phyloP scores from a whole-genome alignment of 2,329 filamentous ascomycete genomes.

The Alternaria dauci region DNA sequence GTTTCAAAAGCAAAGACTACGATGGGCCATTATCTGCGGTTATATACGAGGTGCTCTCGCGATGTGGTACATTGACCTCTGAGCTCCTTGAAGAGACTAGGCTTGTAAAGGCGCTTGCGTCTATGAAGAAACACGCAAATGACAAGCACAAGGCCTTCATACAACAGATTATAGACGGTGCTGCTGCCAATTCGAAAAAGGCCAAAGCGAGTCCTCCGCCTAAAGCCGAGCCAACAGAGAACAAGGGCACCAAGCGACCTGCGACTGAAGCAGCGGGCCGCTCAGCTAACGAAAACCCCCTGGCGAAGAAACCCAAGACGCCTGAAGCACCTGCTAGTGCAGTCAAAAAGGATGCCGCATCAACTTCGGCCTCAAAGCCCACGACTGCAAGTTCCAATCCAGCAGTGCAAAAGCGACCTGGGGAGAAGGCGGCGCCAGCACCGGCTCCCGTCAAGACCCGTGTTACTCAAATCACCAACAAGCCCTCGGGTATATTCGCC shows the following conservation, averaged over 20 bases:
- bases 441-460: slow-evolving; percentile 42
- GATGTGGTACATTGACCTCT: slow-evolving; percentile 68
- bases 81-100: slow-evolving; percentile 70
- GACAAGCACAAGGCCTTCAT: slow-evolving; percentile 69
- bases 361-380: slow-evolving; percentile 19
- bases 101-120: slow-evolving; percentile 69
- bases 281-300: slow-evolving; percentile 27
- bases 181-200: slow-evolving; percentile 54
- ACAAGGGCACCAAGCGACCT: slow-evolving; percentile 44
- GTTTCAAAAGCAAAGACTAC: slow-evolving; percentile 56
- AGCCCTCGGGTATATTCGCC: slow-evolving; percentile 57
- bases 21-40: slow-evolving; percentile 53
- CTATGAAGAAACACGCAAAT: slow-evolving; percentile 71
- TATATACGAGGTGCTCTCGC: slow-evolving; percentile 65
- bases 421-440: slow-evolving; percentile 37
- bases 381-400: slow-evolving; percentile 17
- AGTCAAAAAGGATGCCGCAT: slow-evolving; percentile 29
- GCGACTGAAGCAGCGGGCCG: slow-evolving; percentile 31
- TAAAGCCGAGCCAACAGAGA: slow-evolving; percentile 31
- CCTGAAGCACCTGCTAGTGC: slow-evolving; percentile 25
- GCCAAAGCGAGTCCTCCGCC: slow-evolving; percentile 43
- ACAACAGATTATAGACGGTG: slow-evolving; percentile 61
- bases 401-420: slow-evolving; percentile 37
- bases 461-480: slow-evolving; percentile 52
- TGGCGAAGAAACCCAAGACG: slow-evolving; percentile 43